phyloP scores from a whole-genome alignment of 164 flowering plant species.

The Chimonanthus salicifolius region DNA sequence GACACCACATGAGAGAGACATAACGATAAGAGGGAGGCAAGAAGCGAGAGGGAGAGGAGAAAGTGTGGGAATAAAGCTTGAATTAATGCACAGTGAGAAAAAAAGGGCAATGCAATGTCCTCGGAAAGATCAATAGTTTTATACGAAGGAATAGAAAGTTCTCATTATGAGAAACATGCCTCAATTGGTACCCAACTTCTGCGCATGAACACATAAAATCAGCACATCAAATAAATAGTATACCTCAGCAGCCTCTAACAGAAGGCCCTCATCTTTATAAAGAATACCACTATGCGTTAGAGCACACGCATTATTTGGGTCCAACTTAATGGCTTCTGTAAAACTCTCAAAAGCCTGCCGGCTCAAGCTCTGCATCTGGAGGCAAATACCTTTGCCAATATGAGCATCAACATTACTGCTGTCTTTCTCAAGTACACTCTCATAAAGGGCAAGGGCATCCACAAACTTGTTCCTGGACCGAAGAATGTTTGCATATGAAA shows the following conservation, averaged over 20 bases:
- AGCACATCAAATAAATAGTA: background rate
- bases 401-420: constrained; percentile 69
- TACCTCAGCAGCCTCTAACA: constrained; percentile 98
- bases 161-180: background rate
- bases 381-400: constrained; percentile 94
- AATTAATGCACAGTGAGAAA: too few relatives aligned
- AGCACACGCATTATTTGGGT: constrained; percentile 91
- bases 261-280: constrained; percentile 91
- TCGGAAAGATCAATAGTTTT: too few relatives aligned
- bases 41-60: too few relatives aligned
- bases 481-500: constrained; percentile 87
- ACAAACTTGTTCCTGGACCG: constrained; percentile 88
- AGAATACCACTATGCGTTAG: constrained; percentile 92
- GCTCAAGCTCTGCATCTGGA: constrained; percentile 85
- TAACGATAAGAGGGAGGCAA: too few relatives aligned
- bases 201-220: background rate
- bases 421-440: constrained; percentile 65
- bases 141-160: background rate
- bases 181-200: background rate
- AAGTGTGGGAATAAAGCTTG: too few relatives aligned
- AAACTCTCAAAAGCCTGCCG: constrained; percentile 85
- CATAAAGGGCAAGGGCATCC: constrained; percentile 82
- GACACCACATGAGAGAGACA: too few relatives aligned
- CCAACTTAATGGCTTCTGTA: constrained; percentile 74
- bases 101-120: too few relatives aligned